These are phyloP conservation scores for Pyrenochaeta sp. DNA, from an alignment of 2,329 filamentous ascomycete genomes.

Conservation along the genomic window DNA sequence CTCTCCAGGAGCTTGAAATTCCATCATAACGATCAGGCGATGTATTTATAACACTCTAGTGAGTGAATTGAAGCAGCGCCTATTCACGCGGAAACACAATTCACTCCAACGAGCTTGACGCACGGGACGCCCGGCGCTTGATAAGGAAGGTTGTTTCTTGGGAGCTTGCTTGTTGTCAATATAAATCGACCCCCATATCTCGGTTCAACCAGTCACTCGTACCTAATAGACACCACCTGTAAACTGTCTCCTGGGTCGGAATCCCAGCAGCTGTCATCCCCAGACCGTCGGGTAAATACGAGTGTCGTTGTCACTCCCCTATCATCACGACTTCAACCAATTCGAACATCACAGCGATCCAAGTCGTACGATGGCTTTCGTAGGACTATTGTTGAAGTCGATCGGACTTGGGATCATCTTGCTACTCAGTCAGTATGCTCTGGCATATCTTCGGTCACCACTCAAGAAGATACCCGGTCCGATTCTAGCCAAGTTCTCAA, in stretches of 20 bases:
- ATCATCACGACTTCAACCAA: not conserved
- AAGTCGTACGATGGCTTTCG: conserved; percentile 21
- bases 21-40: not conserved
- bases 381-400: conserved; percentile 21
- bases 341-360: not conserved
- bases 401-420: conserved; percentile 21
- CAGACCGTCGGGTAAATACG: not conserved
- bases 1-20: not conserved
- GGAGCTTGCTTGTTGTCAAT: not conserved
- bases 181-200: not conserved
- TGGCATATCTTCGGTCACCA: conserved; percentile 38
- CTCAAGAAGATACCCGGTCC: conserved; percentile 45
- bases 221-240: not conserved
- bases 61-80: not conserved
- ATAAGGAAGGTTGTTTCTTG: not conserved
- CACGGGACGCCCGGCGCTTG: not conserved
- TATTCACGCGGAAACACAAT: not conserved
- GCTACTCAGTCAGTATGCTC: conserved; percentile 26
- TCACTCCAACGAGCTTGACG: not conserved
- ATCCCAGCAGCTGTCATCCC: not conserved
- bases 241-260: not conserved
- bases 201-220: not conserved
- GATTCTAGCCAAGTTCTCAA: conserved; percentile 42
- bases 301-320: not conserved
- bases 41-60: not conserved